Evolutionary conservation across 345 rosid genomes (phyloP).

Genomic region (Dovyalis caffra): DNA sequence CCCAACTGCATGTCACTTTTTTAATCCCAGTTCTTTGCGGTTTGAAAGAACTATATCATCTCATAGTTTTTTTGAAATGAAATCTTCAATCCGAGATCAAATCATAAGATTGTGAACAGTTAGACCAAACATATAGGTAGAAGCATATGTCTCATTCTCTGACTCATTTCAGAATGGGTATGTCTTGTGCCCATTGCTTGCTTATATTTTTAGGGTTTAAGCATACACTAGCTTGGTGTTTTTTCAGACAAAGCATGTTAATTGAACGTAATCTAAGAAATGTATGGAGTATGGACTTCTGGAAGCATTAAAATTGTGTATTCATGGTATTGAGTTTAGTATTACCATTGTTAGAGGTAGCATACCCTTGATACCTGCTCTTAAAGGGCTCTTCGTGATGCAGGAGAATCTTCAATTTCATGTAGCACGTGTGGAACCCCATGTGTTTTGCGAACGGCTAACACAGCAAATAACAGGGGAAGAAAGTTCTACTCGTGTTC

Average conservation of each 20-base stretch:
- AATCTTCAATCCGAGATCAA: background rate
- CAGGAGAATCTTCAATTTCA: slow-evolving; percentile 66
- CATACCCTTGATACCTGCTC: background rate
- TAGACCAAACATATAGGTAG: background rate
- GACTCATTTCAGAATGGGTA: too few relatives aligned
- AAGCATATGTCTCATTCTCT: too few relatives aligned
- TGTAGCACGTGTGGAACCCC: slow-evolving; percentile 68
- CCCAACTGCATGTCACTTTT: too few relatives aligned
- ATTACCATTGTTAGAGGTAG: too few relatives aligned
- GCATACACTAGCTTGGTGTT: too few relatives aligned
- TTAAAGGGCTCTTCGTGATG: slow-evolving; percentile 18
- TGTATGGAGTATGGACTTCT: too few relatives aligned
- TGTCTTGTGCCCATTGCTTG: too few relatives aligned
- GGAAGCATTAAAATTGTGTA: background rate
- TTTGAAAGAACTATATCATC: background rate
- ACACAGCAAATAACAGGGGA: slow-evolving; percentile 84
- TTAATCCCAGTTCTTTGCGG: too few relatives aligned
- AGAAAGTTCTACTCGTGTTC: slow-evolving; percentile 86
- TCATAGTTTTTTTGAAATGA: background rate
- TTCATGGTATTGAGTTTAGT: background rate
- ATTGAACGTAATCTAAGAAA: background rate
- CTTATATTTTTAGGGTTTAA: too few relatives aligned
- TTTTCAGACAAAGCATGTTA: background rate
- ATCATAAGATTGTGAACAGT: background rate
- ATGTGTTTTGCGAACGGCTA: slow-evolving; percentile 77